These are phyloP conservation scores for Suillus variegatus DNA, from an alignment of 768 basidiomycete species.

Conservation along the genomic window DNA sequence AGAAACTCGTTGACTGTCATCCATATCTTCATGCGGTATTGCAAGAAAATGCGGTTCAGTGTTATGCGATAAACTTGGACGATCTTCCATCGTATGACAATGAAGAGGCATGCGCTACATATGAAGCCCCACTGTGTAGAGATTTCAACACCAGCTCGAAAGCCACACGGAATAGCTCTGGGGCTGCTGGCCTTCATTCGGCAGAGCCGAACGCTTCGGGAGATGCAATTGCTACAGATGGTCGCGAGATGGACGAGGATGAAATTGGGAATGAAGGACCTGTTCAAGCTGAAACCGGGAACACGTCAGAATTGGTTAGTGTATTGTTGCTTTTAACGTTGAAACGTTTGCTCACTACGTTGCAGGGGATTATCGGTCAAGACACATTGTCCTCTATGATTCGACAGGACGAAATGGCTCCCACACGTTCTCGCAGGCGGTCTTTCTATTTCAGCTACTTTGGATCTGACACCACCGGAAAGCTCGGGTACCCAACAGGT, in stretches of 20 bases:
- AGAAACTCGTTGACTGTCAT: constrained; percentile 47
- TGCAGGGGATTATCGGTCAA: constrained; percentile 69
- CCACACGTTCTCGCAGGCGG: constrained; percentile 57
- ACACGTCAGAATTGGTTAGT: constrained; percentile 26
- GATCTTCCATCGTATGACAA: constrained; percentile 59
- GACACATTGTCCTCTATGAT: constrained; percentile 76
- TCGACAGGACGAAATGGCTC: constrained; percentile 67
- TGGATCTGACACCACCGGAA: constrained; percentile 43
- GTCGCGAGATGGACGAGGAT: constrained; percentile 18
- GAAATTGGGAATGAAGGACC: constrained; percentile 20
- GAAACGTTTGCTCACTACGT: constrained; percentile 10
- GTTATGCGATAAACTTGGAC: constrained; percentile 53
- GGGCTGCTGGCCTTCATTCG: neutral
- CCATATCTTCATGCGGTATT: constrained; percentile 47
- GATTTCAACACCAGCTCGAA: constrained; percentile 44
- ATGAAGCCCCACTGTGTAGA: constrained; percentile 53
- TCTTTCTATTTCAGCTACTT: constrained; percentile 47
- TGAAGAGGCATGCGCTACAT: constrained; percentile 43
- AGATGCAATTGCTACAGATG: constrained; percentile 14
- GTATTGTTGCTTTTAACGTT: constrained; percentile 1
- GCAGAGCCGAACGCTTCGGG: constrained; percentile 1
- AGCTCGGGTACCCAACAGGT: constrained; percentile 64
- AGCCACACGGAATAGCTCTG: constrained; percentile 16
- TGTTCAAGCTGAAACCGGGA: constrained; percentile 13
- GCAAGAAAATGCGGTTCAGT: constrained; percentile 45